Evolutionary conservation across 2,329 filamentous ascomycete species (phyloP), one percentile per base, ranked within the genome.

Genomic region (Parafenestella ontariensis): DNA sequence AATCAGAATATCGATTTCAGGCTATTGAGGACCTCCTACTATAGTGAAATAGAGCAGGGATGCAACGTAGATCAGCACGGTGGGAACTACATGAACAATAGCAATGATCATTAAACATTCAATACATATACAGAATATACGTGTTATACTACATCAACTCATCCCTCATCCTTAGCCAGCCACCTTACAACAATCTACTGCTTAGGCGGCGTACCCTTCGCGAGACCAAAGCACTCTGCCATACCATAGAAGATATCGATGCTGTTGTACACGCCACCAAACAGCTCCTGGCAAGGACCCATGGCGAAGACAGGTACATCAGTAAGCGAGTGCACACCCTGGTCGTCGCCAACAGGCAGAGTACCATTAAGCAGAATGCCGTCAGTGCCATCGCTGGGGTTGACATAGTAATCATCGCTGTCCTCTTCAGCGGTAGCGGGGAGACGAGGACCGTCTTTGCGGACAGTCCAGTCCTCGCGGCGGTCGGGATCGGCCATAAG

Each of bases 341-440:
- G 84, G 36, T 81, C 72, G 65, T 89, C 84, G 49, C 74, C 76
- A 2, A 86, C 82, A 0, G 87, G 84, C 17, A 95, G 76, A 0
- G 89, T 93, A 45, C 91, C 91, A 68, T 94, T 93, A 62, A 92
- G 79, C 49, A 91, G 68, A 74, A 92, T 88, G 3, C 91, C 91
- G 45, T 81, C 82, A 23, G 82, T 74, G 2, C 81, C 82, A 71
- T 95, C 90, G 57, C 83, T 78, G 13, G 88, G 84, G 74, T 91
- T 90, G 69, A 82, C 90, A 66, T 86, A 89, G 75, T 84, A 85
- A 61, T 89, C 85, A 26, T 79, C 71, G 3, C 76, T 72, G 37
- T 77, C 81, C 1, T 82, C 80, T 34, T 82, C 76, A 61, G 84
- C 83, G 29, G 80, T 77, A 0, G 89, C 87, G 0, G 89, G 85